A percentile compares a stretch with the other conserved stretches of the same genome.
phyloP scores from a whole-genome alignment of 352 stramenopile species.

The Blastocystis sp. region DNA sequence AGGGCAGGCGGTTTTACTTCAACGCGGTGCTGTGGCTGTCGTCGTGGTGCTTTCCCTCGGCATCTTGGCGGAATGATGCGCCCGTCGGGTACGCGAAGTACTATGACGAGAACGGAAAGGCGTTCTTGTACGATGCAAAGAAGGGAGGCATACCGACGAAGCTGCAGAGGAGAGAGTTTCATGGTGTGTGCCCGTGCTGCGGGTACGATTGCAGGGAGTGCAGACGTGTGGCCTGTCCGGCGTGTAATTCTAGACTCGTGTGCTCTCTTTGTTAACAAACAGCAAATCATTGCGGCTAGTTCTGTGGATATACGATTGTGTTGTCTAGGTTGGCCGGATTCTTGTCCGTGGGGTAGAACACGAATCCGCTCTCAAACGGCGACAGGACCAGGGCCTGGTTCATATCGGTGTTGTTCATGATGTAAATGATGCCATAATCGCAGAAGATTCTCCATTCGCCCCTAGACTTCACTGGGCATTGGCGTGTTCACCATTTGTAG shows the following conservation, averaged over 20 bases:
- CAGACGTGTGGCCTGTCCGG: neutral
- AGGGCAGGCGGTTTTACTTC: slow-evolving; percentile 8
- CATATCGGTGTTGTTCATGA: slow-evolving; percentile 33
- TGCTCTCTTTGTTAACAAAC: neutral
- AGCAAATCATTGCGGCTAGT: neutral
- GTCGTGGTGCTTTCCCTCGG: slow-evolving; percentile 1
- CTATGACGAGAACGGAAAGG: neutral
- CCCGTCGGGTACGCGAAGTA: slow-evolving; percentile 18
- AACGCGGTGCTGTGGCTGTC: slow-evolving; percentile 23
- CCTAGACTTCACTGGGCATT: neutral
- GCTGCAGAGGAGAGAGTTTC: neutral
- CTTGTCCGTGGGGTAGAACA: slow-evolving; percentile 52
- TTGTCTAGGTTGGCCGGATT: neutral
- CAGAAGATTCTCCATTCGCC: slow-evolving; percentile 33
- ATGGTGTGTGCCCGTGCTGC: slow-evolving; percentile 1
- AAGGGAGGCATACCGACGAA: neutral
- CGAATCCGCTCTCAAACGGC: slow-evolving; percentile 28
- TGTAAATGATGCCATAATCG: slow-evolving; percentile 20
- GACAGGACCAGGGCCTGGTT: slow-evolving; percentile 2
- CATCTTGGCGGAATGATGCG: neutral
- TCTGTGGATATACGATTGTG: slow-evolving; percentile 5
- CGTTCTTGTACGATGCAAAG: slow-evolving; percentile 23
- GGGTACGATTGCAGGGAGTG: neutral
- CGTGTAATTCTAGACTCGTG: slow-evolving; percentile 13
- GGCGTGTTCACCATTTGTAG: neutral